Conservation (phyloP, 2,329 filamentous ascomycete genomes). For the Ceratocystis lukuohia region DNA sequence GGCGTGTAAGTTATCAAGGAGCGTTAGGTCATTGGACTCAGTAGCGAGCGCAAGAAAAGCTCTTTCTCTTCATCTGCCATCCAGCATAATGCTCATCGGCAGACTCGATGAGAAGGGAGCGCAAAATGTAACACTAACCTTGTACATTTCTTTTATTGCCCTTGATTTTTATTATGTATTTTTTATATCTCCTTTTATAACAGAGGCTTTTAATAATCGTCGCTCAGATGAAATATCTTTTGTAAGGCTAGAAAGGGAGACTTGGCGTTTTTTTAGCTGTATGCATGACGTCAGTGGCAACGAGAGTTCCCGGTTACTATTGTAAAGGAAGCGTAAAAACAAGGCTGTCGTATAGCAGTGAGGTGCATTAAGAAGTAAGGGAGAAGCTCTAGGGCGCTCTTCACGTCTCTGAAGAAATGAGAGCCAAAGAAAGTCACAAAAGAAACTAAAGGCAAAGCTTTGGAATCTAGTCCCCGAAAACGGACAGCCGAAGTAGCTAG, state of each 20-base stretch:
- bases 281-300: conserved; percentile 1
- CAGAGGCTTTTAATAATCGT: not conserved
- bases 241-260: too few relatives aligned
- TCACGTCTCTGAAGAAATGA: not conserved
- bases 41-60: too few relatives aligned
- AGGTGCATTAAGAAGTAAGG: too few relatives aligned
- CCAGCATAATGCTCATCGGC: too few relatives aligned
- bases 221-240: too few relatives aligned
- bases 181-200: conserved; percentile 1
- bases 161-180: not conserved
- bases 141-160: conserved; percentile 12
- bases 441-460: not conserved
- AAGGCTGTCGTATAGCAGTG: not conserved
- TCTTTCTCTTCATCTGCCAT: too few relatives aligned
- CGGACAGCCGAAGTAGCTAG: not conserved
- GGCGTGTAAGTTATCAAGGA: not conserved
- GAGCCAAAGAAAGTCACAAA: not conserved
- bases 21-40: not conserved
- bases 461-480: not conserved
- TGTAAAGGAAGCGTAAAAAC: not conserved
- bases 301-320: not conserved
- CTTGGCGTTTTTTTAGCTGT: not conserved
- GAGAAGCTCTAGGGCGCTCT: too few relatives aligned
- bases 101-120: not conserved
- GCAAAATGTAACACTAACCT: conserved; percentile 15